These are phyloP conservation scores for Candida vaughaniae DNA, from an alignment of 805 yeast genomes.

Conservation along the genomic window DNA sequence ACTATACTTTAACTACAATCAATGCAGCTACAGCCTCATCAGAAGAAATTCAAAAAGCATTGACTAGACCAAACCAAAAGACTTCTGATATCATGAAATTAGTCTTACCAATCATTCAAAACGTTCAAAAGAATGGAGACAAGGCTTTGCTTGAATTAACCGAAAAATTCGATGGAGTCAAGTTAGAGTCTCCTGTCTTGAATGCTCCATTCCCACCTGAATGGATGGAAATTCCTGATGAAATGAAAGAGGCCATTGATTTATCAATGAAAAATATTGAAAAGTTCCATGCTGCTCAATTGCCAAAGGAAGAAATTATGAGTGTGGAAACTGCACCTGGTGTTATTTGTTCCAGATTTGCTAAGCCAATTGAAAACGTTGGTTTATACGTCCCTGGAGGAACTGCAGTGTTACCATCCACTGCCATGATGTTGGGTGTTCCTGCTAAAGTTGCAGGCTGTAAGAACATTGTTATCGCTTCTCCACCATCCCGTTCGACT, in stretches of 20 bases:
- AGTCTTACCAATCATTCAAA: slow-evolving; percentile 84
- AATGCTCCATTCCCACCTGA: slow-evolving; percentile 85
- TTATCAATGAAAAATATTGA: slow-evolving; percentile 84
- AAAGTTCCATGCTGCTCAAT: slow-evolving; percentile 92
- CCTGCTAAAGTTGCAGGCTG: slow-evolving; percentile 99
- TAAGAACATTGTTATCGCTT: slow-evolving; percentile 84
- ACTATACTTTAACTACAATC: slow-evolving; percentile 52
- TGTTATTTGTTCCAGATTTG: slow-evolving; percentile 89
- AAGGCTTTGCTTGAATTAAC: slow-evolving; percentile 85
- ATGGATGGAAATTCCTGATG: slow-evolving; percentile 68
- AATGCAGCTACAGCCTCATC: slow-evolving; percentile 41
- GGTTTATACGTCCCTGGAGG: slow-evolving; percentile 99
- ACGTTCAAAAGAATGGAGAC: slow-evolving; percentile 78
- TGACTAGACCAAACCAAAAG: slow-evolving; percentile 93
- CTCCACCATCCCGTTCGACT: slow-evolving; percentile 87
- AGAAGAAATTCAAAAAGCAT: slow-evolving; percentile 52
- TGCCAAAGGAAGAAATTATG: slow-evolving; percentile 64
- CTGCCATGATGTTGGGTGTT: slow-evolving; percentile 97
- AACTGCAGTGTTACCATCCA: slow-evolving; percentile 96
- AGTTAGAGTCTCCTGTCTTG: slow-evolving; percentile 68
- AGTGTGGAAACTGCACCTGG: slow-evolving; percentile 93
- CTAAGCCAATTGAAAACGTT: slow-evolving; percentile 91
- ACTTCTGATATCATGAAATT: slow-evolving; percentile 90
- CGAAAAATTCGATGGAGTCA: slow-evolving; percentile 85
- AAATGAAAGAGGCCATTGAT: slow-evolving; percentile 82